Evolutionary conservation across 192 early-diverging fungal genomes (phyloP).

Genomic region (Bifiguratus adelaidae): DNA sequence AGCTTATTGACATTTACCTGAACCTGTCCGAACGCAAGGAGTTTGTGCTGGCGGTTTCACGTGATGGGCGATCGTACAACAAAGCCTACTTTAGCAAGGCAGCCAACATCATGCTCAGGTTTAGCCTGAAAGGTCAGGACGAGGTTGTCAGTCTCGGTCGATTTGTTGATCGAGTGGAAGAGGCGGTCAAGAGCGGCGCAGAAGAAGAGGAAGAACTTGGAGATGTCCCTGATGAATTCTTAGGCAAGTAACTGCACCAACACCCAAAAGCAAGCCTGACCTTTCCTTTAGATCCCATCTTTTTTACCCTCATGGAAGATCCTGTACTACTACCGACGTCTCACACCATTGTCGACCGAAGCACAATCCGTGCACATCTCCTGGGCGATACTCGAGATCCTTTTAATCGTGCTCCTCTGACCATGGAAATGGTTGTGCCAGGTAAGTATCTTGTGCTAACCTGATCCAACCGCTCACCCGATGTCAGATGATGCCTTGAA

Average conservation of each 20-base stretch:
- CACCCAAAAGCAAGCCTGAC: neutral
- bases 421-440: slow-evolving; percentile 78
- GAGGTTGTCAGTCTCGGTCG: slow-evolving; percentile 46
- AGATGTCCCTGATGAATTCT: slow-evolving; percentile 82
- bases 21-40: slow-evolving; percentile 43
- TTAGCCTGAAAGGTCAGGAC: slow-evolving; percentile 49
- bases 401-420: slow-evolving; percentile 84
- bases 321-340: slow-evolving; percentile 88
- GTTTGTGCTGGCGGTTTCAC: slow-evolving; percentile 76
- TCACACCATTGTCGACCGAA: slow-evolving; percentile 67
- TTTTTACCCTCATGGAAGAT: slow-evolving; percentile 85
- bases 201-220: slow-evolving; percentile 71
- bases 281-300: slow-evolving; percentile 55
- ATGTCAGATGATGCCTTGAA: no score
- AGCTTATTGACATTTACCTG: slow-evolving; percentile 79
- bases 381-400: slow-evolving; percentile 86
- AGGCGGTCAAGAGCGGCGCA: slow-evolving; percentile 41
- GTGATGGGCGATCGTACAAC: slow-evolving; percentile 77
- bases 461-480: no score
- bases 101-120: slow-evolving; percentile 46
- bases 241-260: slow-evolving; percentile 54
- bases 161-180: slow-evolving; percentile 71
- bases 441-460: slow-evolving; percentile 44
- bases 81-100: slow-evolving; percentile 74
- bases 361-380: slow-evolving; percentile 81